Evolutionary conservation across 495 filamentous ascomycete genomes (phyloP).

Genomic region (Massariosphaeria phaeospora): DNA sequence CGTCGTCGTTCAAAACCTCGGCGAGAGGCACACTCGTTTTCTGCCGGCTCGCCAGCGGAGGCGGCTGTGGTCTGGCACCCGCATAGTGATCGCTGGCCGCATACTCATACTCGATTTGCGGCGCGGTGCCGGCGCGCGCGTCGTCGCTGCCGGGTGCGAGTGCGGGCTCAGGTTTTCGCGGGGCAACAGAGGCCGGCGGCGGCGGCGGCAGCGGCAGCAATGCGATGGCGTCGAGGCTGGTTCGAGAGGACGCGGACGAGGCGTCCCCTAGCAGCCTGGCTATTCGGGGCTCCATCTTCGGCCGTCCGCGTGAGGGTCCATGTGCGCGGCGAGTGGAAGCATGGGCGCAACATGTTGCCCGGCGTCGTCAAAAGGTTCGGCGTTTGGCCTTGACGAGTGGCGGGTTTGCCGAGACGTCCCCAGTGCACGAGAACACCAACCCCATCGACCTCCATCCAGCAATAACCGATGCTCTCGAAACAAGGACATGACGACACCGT

Average conservation of each 20-base stretch:
- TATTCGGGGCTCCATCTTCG: slow-evolving; percentile 25
- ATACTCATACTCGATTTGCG: neutral
- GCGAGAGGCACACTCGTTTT: slow-evolving; percentile 28
- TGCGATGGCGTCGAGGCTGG: slow-evolving; percentile 5
- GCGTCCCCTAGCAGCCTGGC: slow-evolving; percentile 18
- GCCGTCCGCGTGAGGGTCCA: neutral
- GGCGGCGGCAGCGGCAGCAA: slow-evolving; percentile 1
- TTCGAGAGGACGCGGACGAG: neutral
- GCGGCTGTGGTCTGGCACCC: neutral
- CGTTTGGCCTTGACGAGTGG: no score
- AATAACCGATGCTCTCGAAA: no score
- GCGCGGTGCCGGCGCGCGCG: neutral
- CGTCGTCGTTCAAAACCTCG: slow-evolving; percentile 31
- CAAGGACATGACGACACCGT: no score
- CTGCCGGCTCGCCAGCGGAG: neutral
- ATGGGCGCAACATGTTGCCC: no score
- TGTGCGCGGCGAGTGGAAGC: neutral
- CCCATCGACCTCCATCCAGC: no score
- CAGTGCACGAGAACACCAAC: no score
- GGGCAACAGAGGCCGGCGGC: neutral
- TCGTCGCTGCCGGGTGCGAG: neutral
- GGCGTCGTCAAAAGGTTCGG: no score
- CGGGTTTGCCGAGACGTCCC: no score
- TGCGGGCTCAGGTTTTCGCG: neutral
- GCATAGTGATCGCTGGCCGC: neutral